These are phyloP conservation scores for Cytospora paraplurivora DNA, from an alignment of 2,329 filamentous ascomycete genomes.

Conservation along the genomic window DNA sequence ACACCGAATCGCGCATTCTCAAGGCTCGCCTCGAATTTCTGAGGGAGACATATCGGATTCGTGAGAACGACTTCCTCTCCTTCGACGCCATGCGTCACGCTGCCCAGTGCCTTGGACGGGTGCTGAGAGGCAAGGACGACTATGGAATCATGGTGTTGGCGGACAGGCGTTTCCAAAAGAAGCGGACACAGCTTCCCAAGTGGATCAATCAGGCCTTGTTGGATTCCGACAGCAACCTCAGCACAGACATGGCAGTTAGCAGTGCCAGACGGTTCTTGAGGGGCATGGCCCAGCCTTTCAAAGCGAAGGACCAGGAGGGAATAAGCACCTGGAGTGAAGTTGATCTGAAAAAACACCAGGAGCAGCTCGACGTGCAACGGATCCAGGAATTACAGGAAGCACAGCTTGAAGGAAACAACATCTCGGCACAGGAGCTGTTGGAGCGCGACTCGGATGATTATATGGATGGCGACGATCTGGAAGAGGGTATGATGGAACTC, in stretches of 20 bases:
- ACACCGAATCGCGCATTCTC: constrained; percentile 94
- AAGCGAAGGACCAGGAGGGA: constrained; percentile 80
- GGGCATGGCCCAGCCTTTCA: constrained; percentile 90
- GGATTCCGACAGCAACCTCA: constrained; percentile 85
- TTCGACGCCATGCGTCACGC: constrained; percentile 99
- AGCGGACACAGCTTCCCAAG: constrained; percentile 85
- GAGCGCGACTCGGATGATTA: constrained; percentile 45
- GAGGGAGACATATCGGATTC: constrained; percentile 95
- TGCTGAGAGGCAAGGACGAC: constrained; percentile 94
- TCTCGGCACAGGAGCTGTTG: constrained; percentile 17
- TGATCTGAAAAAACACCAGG: constrained; percentile 77
- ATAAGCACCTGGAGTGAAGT: constrained; percentile 88
- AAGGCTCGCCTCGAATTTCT: constrained; percentile 95
- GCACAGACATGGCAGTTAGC: constrained; percentile 92
- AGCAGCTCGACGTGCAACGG: constrained; percentile 69
- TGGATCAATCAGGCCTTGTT: constrained; percentile 92
- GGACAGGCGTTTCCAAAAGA: constrained; percentile 90
- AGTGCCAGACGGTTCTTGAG: constrained; percentile 86
- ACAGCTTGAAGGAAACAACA: constrained; percentile 21
- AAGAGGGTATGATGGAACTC: constrained; percentile 57
- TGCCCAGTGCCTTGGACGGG: constrained; percentile 92
- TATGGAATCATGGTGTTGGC: constrained; percentile 99
- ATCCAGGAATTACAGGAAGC: constrained; percentile 62
- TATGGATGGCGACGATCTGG: constrained; percentile 54
- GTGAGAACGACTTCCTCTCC: constrained; percentile 95